phyloP scores from a whole-genome alignment of 306 rosid genomes.

The Acacia melanoxylon region DNA sequence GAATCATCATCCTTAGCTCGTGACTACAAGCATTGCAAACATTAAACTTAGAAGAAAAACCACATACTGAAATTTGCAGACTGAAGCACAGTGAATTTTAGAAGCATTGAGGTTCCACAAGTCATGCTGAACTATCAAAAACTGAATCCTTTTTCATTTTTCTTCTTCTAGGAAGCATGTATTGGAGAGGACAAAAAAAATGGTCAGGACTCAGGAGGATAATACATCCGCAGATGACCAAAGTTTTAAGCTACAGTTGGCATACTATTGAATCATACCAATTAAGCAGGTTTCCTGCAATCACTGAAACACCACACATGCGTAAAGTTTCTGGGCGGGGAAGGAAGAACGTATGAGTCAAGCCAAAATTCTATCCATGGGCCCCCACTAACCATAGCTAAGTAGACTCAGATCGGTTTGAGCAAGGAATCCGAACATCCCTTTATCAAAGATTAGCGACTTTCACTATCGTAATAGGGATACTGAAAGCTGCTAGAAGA shows the following conservation, averaged over 20 bases:
- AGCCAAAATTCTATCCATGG: background rate
- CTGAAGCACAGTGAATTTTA: constrained; percentile 9
- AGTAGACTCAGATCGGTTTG: background rate
- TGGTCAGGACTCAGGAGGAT: background rate
- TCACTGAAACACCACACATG: constrained; percentile 9
- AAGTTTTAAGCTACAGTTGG: constrained; percentile 1
- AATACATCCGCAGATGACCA: background rate
- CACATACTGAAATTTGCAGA: constrained; percentile 1
- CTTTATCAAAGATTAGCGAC: background rate
- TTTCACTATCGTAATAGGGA: background rate
- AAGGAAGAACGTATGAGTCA: background rate
- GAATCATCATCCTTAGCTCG: constrained; percentile 46
- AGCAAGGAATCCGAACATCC: background rate
- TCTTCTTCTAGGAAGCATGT: background rate
- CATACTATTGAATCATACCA: background rate
- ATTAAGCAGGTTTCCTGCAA: constrained; percentile 7
- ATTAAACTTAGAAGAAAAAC: constrained; percentile 22
- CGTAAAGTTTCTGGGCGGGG: background rate
- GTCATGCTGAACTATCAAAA: constrained; percentile 16
- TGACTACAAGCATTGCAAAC: constrained; percentile 46
- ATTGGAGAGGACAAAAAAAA: background rate
- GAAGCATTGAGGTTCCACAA: constrained; percentile 19
- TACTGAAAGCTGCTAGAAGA: background rate
- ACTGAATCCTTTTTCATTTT: background rate
- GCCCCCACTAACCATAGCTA: background rate